Evolutionary conservation across 208 protist species (phyloP).

Genomic region (Crithidia sp.): DNA sequence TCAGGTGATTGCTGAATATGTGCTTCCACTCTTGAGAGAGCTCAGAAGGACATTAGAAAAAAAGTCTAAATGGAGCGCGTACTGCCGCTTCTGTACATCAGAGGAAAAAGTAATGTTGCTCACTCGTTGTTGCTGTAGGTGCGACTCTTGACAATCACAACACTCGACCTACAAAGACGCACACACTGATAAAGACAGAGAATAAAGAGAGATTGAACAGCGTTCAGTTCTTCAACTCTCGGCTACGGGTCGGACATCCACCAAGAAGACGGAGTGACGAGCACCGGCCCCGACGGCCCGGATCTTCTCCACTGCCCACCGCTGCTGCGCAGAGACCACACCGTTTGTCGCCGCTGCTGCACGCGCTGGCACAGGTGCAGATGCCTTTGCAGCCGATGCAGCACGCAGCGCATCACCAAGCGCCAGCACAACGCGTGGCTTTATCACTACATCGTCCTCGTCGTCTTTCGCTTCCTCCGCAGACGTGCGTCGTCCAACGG

Average conservation of each 20-base stretch:
- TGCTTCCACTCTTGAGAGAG: too few species aligned
- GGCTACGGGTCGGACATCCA: conserved; percentile 40
- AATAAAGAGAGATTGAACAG: neutral
- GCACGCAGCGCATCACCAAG: conserved; percentile 40
- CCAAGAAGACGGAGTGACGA: conserved; percentile 74
- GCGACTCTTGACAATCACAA: too few species aligned
- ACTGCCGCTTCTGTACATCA: too few species aligned
- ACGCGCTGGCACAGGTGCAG: neutral
- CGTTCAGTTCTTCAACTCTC: neutral
- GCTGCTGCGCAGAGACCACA: neutral
- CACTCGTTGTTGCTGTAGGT: too few species aligned
- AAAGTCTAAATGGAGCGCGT: too few species aligned
- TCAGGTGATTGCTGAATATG: too few species aligned
- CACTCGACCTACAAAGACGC: neutral
- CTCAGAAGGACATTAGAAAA: too few species aligned
- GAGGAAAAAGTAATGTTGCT: too few species aligned
- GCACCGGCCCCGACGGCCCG: conserved; percentile 51
- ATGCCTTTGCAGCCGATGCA: conserved; percentile 8
- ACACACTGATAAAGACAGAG: neutral
- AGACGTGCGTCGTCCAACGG: neutral
- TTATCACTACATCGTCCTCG: conserved; percentile 15
- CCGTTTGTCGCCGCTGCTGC: neutral
- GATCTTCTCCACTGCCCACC: conserved; percentile 47
- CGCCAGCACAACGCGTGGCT: conserved; percentile 33
- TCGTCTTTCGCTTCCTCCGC: neutral